Evolutionary conservation across 2,329 filamentous ascomycete species (phyloP).

Genomic region (Fusarium bactridioides): DNA sequence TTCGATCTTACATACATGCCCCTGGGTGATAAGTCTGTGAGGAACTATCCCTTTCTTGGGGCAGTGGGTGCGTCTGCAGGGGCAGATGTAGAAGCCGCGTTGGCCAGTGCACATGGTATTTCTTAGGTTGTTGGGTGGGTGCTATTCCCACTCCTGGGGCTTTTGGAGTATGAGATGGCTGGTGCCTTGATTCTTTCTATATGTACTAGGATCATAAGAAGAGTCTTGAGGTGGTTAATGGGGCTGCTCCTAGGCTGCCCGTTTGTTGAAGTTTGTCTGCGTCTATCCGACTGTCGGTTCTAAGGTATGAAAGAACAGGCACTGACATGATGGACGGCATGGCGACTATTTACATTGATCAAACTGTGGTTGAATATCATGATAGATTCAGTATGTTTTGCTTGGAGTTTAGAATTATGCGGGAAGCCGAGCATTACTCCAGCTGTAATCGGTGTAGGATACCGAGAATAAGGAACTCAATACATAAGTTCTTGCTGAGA

Average conservation of each 20-base stretch:
- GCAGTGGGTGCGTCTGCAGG: constrained; percentile 35
- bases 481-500: neutral
- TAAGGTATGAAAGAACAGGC: neutral
- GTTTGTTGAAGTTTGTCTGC: neutral
- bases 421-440: constrained; percentile 17
- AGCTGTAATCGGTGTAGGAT: constrained; percentile 2
- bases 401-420: constrained; percentile 11
- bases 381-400: neutral
- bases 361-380: neutral
- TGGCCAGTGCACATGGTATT: constrained; percentile 40
- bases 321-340: neutral
- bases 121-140: neutral
- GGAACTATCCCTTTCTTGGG: constrained; percentile 26
- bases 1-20: constrained; percentile 34
- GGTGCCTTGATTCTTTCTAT: neutral
- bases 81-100: constrained; percentile 36
- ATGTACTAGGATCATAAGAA: neutral
- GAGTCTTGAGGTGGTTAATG: neutral
- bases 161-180: neutral
- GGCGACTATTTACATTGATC: neutral
- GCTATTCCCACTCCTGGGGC: neutral
- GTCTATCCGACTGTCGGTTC: neutral
- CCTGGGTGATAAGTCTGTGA: constrained; percentile 27
- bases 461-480: neutral
- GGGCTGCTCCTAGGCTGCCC: neutral